phyloP scores from a whole-genome alignment of 108 stramenopile species.

The Fistulifera solaris region DNA sequence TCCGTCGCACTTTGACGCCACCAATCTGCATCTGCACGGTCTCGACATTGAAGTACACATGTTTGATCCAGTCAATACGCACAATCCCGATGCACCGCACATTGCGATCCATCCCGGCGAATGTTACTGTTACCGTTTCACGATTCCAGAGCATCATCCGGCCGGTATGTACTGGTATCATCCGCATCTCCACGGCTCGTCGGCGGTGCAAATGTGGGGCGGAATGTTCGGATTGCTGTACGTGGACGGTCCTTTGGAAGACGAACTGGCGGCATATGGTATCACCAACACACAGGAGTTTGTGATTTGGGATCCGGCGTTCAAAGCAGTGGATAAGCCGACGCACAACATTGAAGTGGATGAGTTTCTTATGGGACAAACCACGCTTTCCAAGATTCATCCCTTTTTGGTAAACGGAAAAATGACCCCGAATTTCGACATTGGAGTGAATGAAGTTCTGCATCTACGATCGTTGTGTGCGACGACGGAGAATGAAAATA shows the following conservation, averaged over 20 bases:
- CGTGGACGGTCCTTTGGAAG: conserved; percentile 22
- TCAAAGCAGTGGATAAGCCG: conserved; percentile 13
- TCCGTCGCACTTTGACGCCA: conserved; percentile 31
- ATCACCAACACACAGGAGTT: conserved; percentile 23
- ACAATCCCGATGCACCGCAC: conserved; percentile 27
- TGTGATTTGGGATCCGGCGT: conserved; percentile 36
- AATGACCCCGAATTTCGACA: conserved; percentile 15
- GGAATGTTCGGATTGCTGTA: conserved; percentile 36
- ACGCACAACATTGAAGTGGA: conserved; percentile 35
- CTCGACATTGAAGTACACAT: conserved; percentile 39
- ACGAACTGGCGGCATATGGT: conserved; percentile 22
- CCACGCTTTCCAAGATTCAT: conserved; percentile 33
- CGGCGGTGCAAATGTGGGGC: conserved; percentile 37
- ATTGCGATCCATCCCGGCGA: conserved; percentile 27
- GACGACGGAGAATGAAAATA: conserved; percentile 35
- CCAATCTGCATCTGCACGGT: conserved; percentile 38
- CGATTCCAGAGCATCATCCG: conserved; percentile 39
- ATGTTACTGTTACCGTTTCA: conserved; percentile 38
- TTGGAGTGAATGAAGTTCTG: conserved; percentile 13
- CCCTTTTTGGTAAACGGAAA: conserved; percentile 37
- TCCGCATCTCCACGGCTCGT: conserved; percentile 38
- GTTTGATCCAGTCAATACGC: conserved; percentile 42
- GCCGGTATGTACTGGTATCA: conserved; percentile 44
- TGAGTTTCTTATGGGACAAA: conserved; percentile 31
- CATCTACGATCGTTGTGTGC: conserved; percentile 27